phyloP scores from a whole-genome alignment of 768 basidiomycete genomes.

The Suillus spraguei region DNA sequence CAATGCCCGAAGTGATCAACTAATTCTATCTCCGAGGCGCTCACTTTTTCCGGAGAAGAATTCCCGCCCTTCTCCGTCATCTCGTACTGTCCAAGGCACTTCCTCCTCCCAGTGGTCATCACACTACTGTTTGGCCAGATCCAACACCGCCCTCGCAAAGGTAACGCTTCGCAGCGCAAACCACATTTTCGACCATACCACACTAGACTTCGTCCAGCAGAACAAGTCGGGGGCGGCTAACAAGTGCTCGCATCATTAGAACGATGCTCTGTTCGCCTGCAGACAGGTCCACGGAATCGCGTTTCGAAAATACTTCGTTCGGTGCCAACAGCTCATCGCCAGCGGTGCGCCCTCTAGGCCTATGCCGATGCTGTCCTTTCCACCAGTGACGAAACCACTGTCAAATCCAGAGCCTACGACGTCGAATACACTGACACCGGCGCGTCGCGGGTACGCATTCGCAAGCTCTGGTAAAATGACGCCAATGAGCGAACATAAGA shows the following conservation, averaged over 20 bases:
- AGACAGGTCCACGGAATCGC: constrained; percentile 63
- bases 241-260: constrained; percentile 84
- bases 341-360: constrained; percentile 37
- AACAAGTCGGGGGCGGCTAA: constrained; percentile 70
- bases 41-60: neutral
- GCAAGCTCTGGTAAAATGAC: constrained; percentile 88
- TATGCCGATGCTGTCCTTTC: constrained; percentile 47
- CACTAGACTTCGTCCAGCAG: constrained; percentile 93
- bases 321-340: constrained; percentile 5
- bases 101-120: constrained; percentile 93
- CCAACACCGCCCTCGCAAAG: constrained; percentile 55
- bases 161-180: constrained; percentile 62
- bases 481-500: constrained; percentile 69
- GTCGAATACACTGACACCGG: constrained; percentile 69
- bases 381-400: constrained; percentile 67
- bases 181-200: constrained; percentile 86
- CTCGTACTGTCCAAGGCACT: constrained; percentile 73
- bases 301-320: constrained; percentile 46
- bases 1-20: neutral
- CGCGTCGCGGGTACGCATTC: constrained; percentile 84
- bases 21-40: neutral
- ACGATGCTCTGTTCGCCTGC: constrained; percentile 80
- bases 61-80: constrained; percentile 38
- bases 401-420: constrained; percentile 88
- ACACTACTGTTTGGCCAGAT: constrained; percentile 69